Evolutionary conservation across 176 grass and related monocot species (phyloP).

Genomic region (Musa itinerans): DNA sequence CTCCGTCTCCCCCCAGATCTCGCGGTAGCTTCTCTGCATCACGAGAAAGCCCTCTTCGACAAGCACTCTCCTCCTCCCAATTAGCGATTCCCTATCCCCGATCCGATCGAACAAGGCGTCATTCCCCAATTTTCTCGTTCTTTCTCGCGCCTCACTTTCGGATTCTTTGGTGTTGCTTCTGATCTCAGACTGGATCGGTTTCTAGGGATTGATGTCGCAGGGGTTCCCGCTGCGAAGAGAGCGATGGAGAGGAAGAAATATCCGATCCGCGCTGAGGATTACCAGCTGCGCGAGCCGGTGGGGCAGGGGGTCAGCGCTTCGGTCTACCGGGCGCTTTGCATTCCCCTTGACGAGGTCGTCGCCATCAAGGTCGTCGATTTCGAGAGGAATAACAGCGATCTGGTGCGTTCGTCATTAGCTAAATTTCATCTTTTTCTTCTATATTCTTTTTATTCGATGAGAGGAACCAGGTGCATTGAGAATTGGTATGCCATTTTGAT

Average conservation of each 20-base stretch:
- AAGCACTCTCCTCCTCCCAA: conserved; percentile 8
- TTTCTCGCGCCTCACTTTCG: not conserved
- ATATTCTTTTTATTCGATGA: too few relatives aligned
- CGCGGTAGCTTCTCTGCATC: not conserved
- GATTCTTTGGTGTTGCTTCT: not conserved
- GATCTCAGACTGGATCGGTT: not conserved
- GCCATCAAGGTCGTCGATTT: conserved; percentile 96
- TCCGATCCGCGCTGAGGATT: conserved; percentile 65
- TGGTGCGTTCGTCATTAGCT: conserved; percentile 30
- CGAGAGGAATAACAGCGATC: conserved; percentile 80
- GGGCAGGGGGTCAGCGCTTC: conserved; percentile 81
- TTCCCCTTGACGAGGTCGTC: conserved; percentile 50
- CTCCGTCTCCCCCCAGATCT: not conserved
- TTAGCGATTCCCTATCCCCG: not conserved
- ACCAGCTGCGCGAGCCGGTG: conserved; percentile 77
- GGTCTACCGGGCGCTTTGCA: conserved; percentile 72
- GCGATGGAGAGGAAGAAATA: conserved; percentile 60
- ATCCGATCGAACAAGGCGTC: not conserved
- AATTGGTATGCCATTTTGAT: too few relatives aligned
- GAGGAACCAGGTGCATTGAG: too few relatives aligned
- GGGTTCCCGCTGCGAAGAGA: not conserved
- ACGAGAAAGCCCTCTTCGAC: not conserved
- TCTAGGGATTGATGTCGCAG: not conserved
- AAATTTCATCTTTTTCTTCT: not conserved
- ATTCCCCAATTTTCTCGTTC: too few relatives aligned